A percentile compares a stretch with the other conserved stretches of the same genome.
These are phyloP conservation scores for Fusarium euwallaceae DNA, from an alignment of 2,329 filamentous ascomycete genomes.

Conservation along the genomic window DNA sequence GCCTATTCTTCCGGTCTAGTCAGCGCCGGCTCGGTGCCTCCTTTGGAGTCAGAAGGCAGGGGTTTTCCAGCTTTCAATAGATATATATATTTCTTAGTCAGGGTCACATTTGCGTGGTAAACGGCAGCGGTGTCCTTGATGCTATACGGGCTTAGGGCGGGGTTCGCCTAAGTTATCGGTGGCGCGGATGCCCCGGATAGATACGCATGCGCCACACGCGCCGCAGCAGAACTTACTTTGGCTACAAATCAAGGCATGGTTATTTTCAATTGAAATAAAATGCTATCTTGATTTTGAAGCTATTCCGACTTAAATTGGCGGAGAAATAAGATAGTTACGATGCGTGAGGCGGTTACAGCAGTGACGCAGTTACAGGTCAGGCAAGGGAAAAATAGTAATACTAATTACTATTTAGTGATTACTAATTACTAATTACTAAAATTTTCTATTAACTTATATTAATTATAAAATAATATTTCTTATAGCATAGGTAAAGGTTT, in stretches of 20 bases:
- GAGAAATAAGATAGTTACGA: neutral
- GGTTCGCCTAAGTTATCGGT: neutral
- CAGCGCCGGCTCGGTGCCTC: too few relatives aligned
- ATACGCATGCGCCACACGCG: neutral
- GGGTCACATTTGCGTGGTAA: too few relatives aligned
- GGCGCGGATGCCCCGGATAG: neutral
- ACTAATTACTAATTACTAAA: too few relatives aligned
- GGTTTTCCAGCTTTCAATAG: neutral
- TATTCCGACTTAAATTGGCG: neutral
- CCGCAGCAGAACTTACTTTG: neutral
- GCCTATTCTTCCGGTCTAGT: too few relatives aligned
- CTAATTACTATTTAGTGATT: too few relatives aligned
- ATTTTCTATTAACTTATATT: too few relatives aligned
- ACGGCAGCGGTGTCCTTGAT: neutral
- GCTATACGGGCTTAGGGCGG: neutral
- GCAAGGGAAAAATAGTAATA: too few relatives aligned
- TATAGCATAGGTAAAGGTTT: too few relatives aligned
- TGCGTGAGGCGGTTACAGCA: neutral
- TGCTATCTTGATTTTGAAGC: neutral
- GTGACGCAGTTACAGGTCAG: neutral
- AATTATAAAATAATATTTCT: too few relatives aligned
- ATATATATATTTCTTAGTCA: slow-evolving; percentile 6
- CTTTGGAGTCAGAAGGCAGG: neutral
- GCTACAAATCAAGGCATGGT: neutral
- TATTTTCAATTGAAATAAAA: neutral